phyloP scores from a whole-genome alignment of 805 yeast genomes.

The Candida golubevii region DNA sequence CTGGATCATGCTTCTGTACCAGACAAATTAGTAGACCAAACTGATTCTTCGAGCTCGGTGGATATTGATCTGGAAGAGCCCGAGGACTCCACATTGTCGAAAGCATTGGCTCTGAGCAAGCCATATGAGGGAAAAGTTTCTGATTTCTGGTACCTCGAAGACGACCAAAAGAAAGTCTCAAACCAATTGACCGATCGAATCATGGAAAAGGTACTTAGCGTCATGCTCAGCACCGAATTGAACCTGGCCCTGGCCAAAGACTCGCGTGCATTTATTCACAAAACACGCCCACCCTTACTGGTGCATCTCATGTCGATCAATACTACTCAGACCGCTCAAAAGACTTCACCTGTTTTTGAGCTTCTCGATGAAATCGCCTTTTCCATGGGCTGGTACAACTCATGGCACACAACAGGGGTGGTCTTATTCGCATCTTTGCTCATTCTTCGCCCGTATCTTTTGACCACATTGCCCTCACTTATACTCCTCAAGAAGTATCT shows the following conservation, averaged over 20 bases:
- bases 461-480: slow-evolving; percentile 52
- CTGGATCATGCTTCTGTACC: slow-evolving; percentile 2
- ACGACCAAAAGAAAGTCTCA: slow-evolving; percentile 20
- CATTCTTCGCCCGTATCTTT: slow-evolving; percentile 57
- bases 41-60: not conserved
- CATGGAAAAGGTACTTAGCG: slow-evolving; percentile 63
- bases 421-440: slow-evolving; percentile 47
- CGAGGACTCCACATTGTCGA: not conserved
- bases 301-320: slow-evolving; percentile 68
- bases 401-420: slow-evolving; percentile 56
- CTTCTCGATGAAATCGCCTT: slow-evolving; percentile 52
- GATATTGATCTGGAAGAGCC: not conserved
- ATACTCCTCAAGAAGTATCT: slow-evolving; percentile 51
- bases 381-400: slow-evolving; percentile 61
- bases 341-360: slow-evolving; percentile 60
- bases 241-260: slow-evolving; percentile 37
- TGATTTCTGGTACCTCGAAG: slow-evolving; percentile 24
- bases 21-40: not conserved
- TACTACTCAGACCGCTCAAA: slow-evolving; percentile 55
- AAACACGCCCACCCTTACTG: slow-evolving; percentile 62
- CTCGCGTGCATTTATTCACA: slow-evolving; percentile 56
- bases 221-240: slow-evolving; percentile 56
- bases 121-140: slow-evolving; percentile 14
- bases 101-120: not conserved
- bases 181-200: slow-evolving; percentile 56